phyloP scores from a whole-genome alignment of 306 rosid genomes.

The Hylodesmum podocarpum region DNA sequence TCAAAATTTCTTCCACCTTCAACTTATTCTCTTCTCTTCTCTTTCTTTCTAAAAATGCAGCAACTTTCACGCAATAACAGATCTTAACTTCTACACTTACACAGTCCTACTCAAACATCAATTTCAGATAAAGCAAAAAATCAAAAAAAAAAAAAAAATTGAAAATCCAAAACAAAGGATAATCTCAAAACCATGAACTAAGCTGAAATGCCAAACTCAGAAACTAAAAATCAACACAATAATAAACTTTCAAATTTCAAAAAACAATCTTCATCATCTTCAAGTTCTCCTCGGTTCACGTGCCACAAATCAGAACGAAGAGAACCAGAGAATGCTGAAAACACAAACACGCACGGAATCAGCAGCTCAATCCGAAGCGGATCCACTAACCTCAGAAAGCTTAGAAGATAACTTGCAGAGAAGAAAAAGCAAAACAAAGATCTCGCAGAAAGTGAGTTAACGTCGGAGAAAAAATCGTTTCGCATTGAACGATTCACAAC shows the following conservation, averaged over 20 bases:
- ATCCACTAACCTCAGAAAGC: constrained; percentile 57
- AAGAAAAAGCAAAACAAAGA: constrained; percentile 31
- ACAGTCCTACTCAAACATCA: constrained; percentile 5
- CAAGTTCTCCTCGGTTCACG: neutral
- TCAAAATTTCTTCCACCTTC: constrained; percentile 27
- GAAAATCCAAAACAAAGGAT: neutral
- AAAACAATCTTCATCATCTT: neutral
- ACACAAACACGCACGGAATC: neutral
- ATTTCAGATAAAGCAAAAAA: neutral
- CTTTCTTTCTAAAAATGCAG: neutral
- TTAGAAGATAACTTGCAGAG: neutral
- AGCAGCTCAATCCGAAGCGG: neutral
- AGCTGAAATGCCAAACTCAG: constrained; percentile 7
- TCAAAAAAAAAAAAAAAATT: neutral
- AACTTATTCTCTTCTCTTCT: neutral
- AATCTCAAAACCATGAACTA: neutral
- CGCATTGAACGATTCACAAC: constrained; percentile 28
- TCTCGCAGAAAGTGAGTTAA: constrained; percentile 30
- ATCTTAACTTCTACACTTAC: neutral
- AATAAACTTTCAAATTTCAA: neutral
- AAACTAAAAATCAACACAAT: constrained; percentile 12
- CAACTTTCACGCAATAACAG: constrained; percentile 9
- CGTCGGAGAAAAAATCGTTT: neutral
- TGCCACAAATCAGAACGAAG: neutral
- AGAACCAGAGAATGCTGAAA: neutral